phyloP scores from a whole-genome alignment of 176 grass and related monocot genomes.

The Carex myosuroides region DNA sequence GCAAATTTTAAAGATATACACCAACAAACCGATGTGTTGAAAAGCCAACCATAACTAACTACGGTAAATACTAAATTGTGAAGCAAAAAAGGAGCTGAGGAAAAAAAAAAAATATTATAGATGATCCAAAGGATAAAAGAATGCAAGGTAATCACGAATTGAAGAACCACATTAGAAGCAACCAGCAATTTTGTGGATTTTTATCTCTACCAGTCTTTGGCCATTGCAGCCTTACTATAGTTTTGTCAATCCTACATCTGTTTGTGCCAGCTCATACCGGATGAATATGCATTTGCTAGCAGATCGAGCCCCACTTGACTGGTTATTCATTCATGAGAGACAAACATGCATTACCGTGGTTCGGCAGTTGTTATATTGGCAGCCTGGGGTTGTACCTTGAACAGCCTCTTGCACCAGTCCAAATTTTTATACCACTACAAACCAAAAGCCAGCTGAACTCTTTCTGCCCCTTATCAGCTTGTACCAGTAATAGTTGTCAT shows the following conservation, averaged over 20 bases:
- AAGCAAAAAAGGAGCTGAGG: background rate
- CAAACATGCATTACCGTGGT: background rate
- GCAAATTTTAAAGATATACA: background rate
- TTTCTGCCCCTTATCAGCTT: background rate
- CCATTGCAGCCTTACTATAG: background rate
- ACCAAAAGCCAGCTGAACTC: background rate
- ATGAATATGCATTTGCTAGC: background rate
- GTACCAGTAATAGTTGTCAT: background rate
- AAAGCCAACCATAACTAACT: background rate
- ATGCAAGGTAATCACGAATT: background rate
- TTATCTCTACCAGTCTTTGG: background rate
- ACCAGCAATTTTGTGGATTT: background rate
- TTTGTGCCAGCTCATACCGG: background rate
- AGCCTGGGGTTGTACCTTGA: background rate
- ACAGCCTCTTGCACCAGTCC: background rate
- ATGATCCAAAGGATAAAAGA: background rate
- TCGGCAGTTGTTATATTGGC: background rate
- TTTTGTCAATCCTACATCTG: background rate
- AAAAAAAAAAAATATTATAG: background rate
- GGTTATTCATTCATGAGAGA: background rate
- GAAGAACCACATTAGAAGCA: background rate
- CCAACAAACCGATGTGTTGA: background rate
- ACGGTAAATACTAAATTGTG: background rate
- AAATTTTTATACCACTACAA: background rate
- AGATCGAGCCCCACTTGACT: background rate